Evolutionary conservation across 768 basidiomycete genomes (phyloP).

Genomic region (Cubamyces lactineus): DNA sequence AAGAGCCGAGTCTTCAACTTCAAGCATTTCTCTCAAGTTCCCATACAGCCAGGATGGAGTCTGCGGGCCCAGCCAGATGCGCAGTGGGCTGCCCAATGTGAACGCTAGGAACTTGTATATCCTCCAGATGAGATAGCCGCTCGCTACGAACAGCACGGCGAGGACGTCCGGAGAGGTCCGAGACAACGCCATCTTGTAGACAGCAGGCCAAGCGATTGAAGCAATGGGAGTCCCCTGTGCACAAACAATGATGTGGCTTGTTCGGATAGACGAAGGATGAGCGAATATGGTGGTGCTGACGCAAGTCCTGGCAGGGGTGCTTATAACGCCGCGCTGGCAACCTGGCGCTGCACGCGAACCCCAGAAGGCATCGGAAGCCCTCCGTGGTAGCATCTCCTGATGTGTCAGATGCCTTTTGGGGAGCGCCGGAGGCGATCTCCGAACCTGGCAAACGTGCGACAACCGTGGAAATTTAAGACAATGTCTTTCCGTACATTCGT

Average conservation of each 20-base stretch:
- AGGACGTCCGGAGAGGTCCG: neutral
- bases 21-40: slow-evolving; percentile 48
- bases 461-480: no score
- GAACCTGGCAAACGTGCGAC: no score
- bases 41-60: slow-evolving; percentile 51
- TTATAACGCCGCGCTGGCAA: no score
- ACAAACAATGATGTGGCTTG: no score
- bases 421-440: no score
- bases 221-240: neutral
- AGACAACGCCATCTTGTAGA: neutral
- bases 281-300: neutral
- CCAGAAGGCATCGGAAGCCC: no score
- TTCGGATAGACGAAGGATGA: neutral
- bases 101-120: neutral
- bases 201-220: no score
- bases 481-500: no score
- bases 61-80: slow-evolving; percentile 53
- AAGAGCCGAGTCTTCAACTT: slow-evolving; percentile 44
- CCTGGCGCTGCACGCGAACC: no score
- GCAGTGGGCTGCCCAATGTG: slow-evolving; percentile 43
- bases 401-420: no score
- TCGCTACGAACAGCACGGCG: neutral
- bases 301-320: no score
- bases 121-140: neutral
- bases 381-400: no score